These are phyloP conservation scores for Castanea mollissima DNA, from an alignment of 306 rosid genomes.

Conservation along the genomic window DNA sequence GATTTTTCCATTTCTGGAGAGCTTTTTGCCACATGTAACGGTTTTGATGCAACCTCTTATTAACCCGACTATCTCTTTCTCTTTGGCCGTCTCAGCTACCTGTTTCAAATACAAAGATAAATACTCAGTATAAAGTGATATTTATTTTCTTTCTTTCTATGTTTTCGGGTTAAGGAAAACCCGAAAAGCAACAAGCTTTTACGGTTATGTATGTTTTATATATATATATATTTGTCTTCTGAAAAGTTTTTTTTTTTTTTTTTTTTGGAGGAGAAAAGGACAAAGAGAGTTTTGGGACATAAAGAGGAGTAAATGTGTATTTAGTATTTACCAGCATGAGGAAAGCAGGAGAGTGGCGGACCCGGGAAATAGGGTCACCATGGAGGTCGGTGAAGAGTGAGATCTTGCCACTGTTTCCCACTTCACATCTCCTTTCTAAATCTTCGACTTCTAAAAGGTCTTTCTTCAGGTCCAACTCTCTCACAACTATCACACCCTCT, in stretches of 20 bases:
- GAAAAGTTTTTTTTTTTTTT: background rate
- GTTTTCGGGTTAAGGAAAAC: background rate
- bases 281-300: background rate
- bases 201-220: background rate
- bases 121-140: too few relatives aligned
- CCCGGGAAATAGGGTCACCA: conserved; percentile 96
- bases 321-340: conserved; percentile 80
- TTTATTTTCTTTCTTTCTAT: background rate
- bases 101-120: conserved; percentile 18
- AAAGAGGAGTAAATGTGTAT: background rate
- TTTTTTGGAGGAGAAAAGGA: background rate
- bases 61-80: conserved; percentile 73
- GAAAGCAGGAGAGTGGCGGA: conserved; percentile 91
- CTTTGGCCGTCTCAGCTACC: conserved; percentile 76
- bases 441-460: conserved; percentile 59
- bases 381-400: conserved; percentile 79
- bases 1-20: conserved; percentile 43
- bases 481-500: conserved; percentile 19
- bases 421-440: conserved; percentile 78
- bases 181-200: background rate
- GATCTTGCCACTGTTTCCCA: conserved; percentile 72
- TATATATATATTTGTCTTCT: background rate
- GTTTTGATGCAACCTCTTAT: conserved; percentile 94
- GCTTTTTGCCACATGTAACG: conserved; percentile 70
- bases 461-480: conserved; percentile 48